Evolutionary conservation across 257 asterid species (phyloP).

Genomic region (Rauvolfia tetraphylla): DNA sequence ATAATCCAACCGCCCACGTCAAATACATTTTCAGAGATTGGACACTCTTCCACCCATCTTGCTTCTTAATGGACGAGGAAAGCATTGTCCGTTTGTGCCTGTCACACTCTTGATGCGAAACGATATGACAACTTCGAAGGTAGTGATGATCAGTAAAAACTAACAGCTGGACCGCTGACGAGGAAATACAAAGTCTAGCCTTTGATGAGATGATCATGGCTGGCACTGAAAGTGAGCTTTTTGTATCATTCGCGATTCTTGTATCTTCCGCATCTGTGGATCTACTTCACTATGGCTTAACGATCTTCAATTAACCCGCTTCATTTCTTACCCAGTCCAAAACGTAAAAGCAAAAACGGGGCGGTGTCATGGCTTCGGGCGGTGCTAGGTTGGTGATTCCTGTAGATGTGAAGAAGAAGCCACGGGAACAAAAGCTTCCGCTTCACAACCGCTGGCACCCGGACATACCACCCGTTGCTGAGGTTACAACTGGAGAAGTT

Average conservation of each 20-base stretch:
- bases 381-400: conserved; percentile 60
- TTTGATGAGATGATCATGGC: conserved; percentile 11
- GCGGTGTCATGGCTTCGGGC: conserved; percentile 25
- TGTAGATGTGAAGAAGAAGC: conserved; percentile 65
- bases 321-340: too few species aligned
- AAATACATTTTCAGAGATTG: background rate
- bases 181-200: background rate
- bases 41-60: background rate
- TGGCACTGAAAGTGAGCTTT: background rate
- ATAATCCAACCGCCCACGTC: background rate
- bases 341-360: too few species aligned
- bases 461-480: conserved; percentile 68
- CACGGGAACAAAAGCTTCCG: conserved; percentile 60
- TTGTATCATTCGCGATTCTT: too few species aligned
- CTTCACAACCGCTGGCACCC: conserved; percentile 94
- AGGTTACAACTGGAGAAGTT: conserved; percentile 53
- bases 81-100: background rate
- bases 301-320: too few species aligned
- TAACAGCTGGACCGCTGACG: background rate
- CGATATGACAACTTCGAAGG: background rate
- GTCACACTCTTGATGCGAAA: background rate
- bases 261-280: background rate
- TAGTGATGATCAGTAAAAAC: background rate
- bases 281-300: too few species aligned
- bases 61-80: conserved; percentile 2